Evolutionary conservation across 306 rosid genomes (phyloP), one percentile per base, ranked within the genome.

Genomic region (Oemleria cerasiformis): DNA sequence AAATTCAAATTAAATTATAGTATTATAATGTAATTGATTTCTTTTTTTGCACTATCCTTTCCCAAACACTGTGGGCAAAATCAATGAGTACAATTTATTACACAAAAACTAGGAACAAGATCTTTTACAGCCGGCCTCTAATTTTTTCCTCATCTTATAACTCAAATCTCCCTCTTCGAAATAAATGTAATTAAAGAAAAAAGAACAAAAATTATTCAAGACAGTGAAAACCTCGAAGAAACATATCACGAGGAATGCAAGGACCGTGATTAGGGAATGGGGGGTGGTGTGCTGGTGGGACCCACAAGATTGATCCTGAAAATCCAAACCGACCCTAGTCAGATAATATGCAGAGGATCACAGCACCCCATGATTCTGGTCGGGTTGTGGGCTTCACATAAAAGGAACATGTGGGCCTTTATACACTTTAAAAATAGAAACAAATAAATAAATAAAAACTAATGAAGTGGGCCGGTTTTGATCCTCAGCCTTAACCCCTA

Each of bases 211-310:
- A 30, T 30, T 30, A 7, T 17, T 17, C 30, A 5, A 44, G 9
- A 0, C 6, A 7, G 30, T 25, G 45, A 62, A 67, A 50, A n/a
- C 19, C 15, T 36, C n/a, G 15, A 59, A 58, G 62, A 67, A 86
- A 84, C 90, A 81, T 65, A 40, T 48, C 88, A 85, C 86, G 88
- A 79, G 84, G 83, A 76, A 55, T 79, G 85, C 71, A 59, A 76
- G 72, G 73, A 20, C 72, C 45, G 20, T 3, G 36, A 30, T 30
- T 30, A 49, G 54, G 17, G 51, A 63, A 40, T 41, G 4, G 14
- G 11, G 74, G 71, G 5, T 4, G 12, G 57, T 20, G 75, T 5
- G 34, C 30, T 9, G 44, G 16, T 15, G 45, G 45, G 78, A 12
- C 69, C 77, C 78, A 13, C 79, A 15, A n/a, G 21, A 12, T 23